Evolutionary conservation across 179 eudicot genomes (phyloP).

Genomic region (Silene vulgaris): DNA sequence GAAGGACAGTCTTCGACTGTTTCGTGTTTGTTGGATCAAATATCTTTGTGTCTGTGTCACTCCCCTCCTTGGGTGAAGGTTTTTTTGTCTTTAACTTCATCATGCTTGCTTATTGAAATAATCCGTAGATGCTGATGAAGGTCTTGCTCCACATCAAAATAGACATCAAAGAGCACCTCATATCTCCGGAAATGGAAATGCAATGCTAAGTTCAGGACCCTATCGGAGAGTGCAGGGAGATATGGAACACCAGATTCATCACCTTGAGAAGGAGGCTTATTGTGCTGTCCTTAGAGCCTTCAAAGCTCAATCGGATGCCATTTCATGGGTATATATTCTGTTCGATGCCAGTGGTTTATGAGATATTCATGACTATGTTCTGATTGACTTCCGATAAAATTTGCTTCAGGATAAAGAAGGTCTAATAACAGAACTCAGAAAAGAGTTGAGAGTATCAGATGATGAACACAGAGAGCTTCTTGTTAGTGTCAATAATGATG

Average conservation of each 20-base stretch:
- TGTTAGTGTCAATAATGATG: slow-evolving; percentile 56
- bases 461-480: slow-evolving; percentile 78
- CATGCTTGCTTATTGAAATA: slow-evolving; percentile 26
- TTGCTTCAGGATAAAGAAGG: slow-evolving; percentile 78
- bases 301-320: slow-evolving; percentile 53
- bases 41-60: background rate
- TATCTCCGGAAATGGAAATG: slow-evolving; percentile 28
- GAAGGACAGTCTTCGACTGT: background rate
- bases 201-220: slow-evolving; percentile 29
- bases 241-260: slow-evolving; percentile 48
- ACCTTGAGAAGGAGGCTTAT: slow-evolving; percentile 51
- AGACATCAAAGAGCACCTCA: slow-evolving; percentile 31
- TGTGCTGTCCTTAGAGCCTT: slow-evolving; percentile 49
- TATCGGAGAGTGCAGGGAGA: slow-evolving; percentile 32
- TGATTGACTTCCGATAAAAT: slow-evolving; percentile 9
- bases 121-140: slow-evolving; percentile 38
- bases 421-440: slow-evolving; percentile 79
- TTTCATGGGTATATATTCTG: slow-evolving; percentile 38
- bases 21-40: slow-evolving; percentile 6
- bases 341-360: slow-evolving; percentile 3
- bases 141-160: slow-evolving; percentile 39
- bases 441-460: slow-evolving; percentile 77
- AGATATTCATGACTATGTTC: slow-evolving; percentile 17
- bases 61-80: background rate
- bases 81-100: slow-evolving; percentile 17